Conservation (phyloP, 805 yeast species). For the Candida oleophila region DNA sequence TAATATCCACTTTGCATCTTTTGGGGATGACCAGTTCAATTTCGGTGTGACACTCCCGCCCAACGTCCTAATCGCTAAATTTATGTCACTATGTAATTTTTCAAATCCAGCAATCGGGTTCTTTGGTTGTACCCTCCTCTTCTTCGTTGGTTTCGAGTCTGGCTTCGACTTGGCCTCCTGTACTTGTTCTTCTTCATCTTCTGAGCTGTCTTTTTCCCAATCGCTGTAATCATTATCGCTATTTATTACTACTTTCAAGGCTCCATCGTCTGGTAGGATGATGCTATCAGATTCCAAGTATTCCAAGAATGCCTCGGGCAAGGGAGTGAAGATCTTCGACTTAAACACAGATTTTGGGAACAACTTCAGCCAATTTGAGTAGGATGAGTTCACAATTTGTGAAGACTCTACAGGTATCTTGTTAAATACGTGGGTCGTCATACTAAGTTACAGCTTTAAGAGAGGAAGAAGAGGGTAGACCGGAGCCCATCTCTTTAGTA, state of each 20-base stretch:
- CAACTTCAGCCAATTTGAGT: slow-evolving; percentile 32
- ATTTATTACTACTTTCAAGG: slow-evolving; percentile 21
- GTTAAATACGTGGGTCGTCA: slow-evolving; percentile 18
- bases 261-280: slow-evolving; percentile 15
- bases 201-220: slow-evolving; percentile 54
- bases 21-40: slow-evolving; percentile 96
- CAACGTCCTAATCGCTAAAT: slow-evolving; percentile 41
- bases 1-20: slow-evolving; percentile 90
- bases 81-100: slow-evolving; percentile 58
- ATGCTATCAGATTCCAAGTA: slow-evolving; percentile 31
- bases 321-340: slow-evolving; percentile 26
- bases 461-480: neutral
- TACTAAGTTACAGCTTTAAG: too few species aligned
- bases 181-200: slow-evolving; percentile 6
- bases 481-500: neutral
- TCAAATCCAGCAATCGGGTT: slow-evolving; percentile 54
- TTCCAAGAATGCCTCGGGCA: slow-evolving; percentile 33
- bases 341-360: slow-evolving; percentile 20
- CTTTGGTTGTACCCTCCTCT: slow-evolving; percentile 11
- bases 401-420: slow-evolving; percentile 21
- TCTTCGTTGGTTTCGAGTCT: slow-evolving; percentile 24
- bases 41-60: slow-evolving; percentile 76
- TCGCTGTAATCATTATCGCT: slow-evolving; percentile 72
- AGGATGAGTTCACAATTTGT: slow-evolving; percentile 33
- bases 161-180: neutral